Percentiles rank a stretch among this genome's conserved stretches.
phyloP scores from a whole-genome alignment of 371 early-diverging fungal genomes.

The Rhizomucor miehei region DNA sequence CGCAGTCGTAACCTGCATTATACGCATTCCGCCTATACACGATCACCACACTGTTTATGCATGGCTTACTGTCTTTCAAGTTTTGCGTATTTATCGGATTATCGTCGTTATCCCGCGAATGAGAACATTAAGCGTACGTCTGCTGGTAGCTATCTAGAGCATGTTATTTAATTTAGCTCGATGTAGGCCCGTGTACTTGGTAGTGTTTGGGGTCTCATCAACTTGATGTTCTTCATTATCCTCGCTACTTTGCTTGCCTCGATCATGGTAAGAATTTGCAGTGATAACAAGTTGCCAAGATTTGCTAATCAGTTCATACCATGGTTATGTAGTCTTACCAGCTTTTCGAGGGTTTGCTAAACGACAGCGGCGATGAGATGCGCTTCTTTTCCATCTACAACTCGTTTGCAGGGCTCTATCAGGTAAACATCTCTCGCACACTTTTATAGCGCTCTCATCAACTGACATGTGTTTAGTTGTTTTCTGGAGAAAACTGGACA shows the following conservation, averaged over 20 bases:
- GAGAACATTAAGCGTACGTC: conserved; percentile 49
- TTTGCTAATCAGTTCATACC: conserved; percentile 2
- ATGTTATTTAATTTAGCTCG: neutral
- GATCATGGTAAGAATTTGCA: conserved; percentile 42
- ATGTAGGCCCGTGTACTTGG: conserved; percentile 56
- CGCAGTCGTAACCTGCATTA: conserved; percentile 49
- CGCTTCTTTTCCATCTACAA: conserved; percentile 62
- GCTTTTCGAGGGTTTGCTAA: conserved; percentile 47
- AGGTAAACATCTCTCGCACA: conserved; percentile 32
- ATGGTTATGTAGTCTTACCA: conserved; percentile 39
- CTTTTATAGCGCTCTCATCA: no score
- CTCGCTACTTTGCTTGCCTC: conserved; percentile 52
- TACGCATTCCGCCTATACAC: conserved; percentile 52
- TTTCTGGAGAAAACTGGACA: conserved; percentile 73
- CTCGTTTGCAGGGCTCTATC: conserved; percentile 59
- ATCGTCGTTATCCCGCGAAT: conserved; percentile 58
- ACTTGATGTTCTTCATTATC: conserved; percentile 62
- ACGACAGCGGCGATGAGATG: conserved; percentile 47
- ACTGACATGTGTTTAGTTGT: conserved; percentile 42
- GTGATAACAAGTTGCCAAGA: no score
- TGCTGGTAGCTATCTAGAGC: neutral
- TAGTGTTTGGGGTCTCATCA: conserved; percentile 58
- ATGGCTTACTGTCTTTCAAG: conserved; percentile 64
- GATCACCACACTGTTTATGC: conserved; percentile 37
- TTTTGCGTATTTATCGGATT: conserved; percentile 57